A percentile compares a stretch with the other conserved stretches of the same genome.
phyloP scores from a whole-genome alignment of 805 yeast species.

The Kuraishia floccosa region DNA sequence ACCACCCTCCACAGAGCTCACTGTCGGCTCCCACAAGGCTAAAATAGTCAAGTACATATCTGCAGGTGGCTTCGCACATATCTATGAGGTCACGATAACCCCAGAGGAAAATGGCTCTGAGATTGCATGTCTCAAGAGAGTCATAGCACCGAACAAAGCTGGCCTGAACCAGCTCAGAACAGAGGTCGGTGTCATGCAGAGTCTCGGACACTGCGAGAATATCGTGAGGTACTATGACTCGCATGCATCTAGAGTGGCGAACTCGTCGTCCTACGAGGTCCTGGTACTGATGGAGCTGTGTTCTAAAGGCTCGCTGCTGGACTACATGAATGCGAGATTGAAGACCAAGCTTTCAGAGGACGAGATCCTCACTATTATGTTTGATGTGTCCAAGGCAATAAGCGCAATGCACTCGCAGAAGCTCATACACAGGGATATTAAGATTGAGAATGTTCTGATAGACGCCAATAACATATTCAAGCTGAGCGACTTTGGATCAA shows the following conservation, averaged over 20 bases:
- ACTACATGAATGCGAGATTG: conserved; percentile 81
- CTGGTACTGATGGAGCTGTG: conserved; percentile 89
- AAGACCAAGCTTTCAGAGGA: conserved; percentile 65
- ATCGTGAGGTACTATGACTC: conserved; percentile 68
- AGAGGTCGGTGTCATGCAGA: conserved; percentile 75
- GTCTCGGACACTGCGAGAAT: conserved; percentile 39
- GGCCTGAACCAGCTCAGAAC: conserved; percentile 56
- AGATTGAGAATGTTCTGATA: conserved; percentile 87
- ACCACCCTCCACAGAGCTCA: conserved; percentile 32
- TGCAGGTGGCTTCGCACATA: conserved; percentile 71
- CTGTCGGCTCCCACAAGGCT: conserved; percentile 38
- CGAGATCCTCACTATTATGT: conserved; percentile 76
- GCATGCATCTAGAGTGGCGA: conserved; percentile 51
- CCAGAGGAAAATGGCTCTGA: conserved; percentile 34
- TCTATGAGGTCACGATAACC: conserved; percentile 49
- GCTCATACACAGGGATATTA: conserved; percentile 84
- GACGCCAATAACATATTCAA: conserved; percentile 62
- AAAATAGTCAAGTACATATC: conserved; percentile 32
- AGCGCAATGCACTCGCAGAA: conserved; percentile 76
- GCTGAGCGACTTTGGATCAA: conserved; percentile 90
- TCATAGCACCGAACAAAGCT: conserved; percentile 57
- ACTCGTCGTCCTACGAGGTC: conserved; percentile 65
- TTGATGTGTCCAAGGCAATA: conserved; percentile 69
- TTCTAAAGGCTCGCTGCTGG: conserved; percentile 75
- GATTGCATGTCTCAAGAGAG: conserved; percentile 62